Conservation (phyloP, 2,329 filamentous ascomycete species). For the Botryotinia globosa region DNA sequence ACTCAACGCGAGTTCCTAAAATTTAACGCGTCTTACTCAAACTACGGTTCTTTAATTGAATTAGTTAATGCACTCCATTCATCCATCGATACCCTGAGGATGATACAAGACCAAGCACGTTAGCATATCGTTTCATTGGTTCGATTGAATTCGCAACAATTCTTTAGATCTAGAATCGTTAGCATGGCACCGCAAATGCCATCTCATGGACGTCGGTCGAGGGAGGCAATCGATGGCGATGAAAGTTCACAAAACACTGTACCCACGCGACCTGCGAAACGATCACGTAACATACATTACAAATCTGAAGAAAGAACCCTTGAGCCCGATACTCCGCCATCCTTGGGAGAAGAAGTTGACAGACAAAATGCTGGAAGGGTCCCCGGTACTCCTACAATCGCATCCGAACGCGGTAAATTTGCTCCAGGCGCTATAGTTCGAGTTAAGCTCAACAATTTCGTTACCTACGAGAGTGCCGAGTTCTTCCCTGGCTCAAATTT, state of each 20-base stretch:
- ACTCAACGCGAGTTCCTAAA: background rate
- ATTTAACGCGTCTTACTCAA: constrained; percentile 10
- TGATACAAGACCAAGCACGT: background rate
- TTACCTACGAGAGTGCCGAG: constrained; percentile 90
- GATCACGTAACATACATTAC: constrained; percentile 28
- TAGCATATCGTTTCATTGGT: background rate
- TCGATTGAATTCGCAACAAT: background rate
- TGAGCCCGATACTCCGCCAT: constrained; percentile 18
- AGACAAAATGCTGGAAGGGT: background rate
- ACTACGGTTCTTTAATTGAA: background rate
- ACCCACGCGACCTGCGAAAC: constrained; percentile 29
- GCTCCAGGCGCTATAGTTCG: constrained; percentile 80
- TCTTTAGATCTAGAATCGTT: background rate
- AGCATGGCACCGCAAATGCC: constrained; percentile 21
- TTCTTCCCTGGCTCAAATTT: constrained; percentile 88
- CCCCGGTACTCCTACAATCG: background rate
- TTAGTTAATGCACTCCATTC: background rate
- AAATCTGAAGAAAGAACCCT: constrained; percentile 20
- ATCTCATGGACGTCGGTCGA: constrained; percentile 24
- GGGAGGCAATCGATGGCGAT: constrained; percentile 33
- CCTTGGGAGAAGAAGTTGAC: constrained; percentile 17
- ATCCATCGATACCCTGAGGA: background rate
- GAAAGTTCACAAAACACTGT: constrained; percentile 28
- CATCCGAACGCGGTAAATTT: constrained; percentile 21
- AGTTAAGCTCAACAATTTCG: constrained; percentile 83